A percentile compares a stretch with the other conserved stretches of the same genome.
Evolutionary conservation across 352 stramenopile species (phyloP).

Genomic region (Pythium scleroteichum): DNA sequence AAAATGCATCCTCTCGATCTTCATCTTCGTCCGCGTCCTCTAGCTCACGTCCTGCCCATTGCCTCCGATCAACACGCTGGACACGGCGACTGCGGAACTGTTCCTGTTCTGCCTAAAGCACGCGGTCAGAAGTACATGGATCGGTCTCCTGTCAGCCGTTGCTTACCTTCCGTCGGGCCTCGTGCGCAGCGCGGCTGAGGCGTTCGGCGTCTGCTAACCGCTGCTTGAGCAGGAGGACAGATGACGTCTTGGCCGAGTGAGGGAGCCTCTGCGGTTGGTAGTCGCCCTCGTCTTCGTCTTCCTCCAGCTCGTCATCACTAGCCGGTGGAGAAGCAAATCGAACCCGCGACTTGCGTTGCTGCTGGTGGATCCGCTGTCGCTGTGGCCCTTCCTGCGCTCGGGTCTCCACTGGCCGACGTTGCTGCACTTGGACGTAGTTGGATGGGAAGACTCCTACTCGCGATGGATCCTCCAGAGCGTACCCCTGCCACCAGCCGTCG

Average conservation of each 20-base stretch:
- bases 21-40: slow-evolving; percentile 30
- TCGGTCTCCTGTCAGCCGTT: background rate
- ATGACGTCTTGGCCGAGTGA: slow-evolving; percentile 16
- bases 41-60: background rate
- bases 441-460: slow-evolving; percentile 55
- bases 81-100: slow-evolving; percentile 11
- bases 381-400: background rate
- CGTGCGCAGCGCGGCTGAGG: slow-evolving; percentile 33
- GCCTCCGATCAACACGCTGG: background rate
- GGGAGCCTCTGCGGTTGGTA: slow-evolving; percentile 21
- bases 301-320: slow-evolving; percentile 7
- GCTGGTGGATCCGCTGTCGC: slow-evolving; percentile 10
- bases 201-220: slow-evolving; percentile 46
- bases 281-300: slow-evolving; percentile 24
- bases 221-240: slow-evolving; percentile 45
- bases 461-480: slow-evolving; percentile 30
- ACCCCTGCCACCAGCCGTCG: slow-evolving; percentile 67
- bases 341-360: slow-evolving; percentile 14
- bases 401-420: slow-evolving; percentile 11
- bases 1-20: slow-evolving; percentile 26
- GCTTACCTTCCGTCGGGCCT: slow-evolving; percentile 39
- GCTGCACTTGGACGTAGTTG: slow-evolving; percentile 66
- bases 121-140: background rate
- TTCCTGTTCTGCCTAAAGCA: slow-evolving; percentile 19
- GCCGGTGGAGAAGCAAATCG: slow-evolving; percentile 1